Percentiles rank a stretch among this genome's conserved stretches.
Conservation (phyloP, 2,329 filamentous ascomycete genomes). For the Macrophomina pseudophaseolina region DNA sequence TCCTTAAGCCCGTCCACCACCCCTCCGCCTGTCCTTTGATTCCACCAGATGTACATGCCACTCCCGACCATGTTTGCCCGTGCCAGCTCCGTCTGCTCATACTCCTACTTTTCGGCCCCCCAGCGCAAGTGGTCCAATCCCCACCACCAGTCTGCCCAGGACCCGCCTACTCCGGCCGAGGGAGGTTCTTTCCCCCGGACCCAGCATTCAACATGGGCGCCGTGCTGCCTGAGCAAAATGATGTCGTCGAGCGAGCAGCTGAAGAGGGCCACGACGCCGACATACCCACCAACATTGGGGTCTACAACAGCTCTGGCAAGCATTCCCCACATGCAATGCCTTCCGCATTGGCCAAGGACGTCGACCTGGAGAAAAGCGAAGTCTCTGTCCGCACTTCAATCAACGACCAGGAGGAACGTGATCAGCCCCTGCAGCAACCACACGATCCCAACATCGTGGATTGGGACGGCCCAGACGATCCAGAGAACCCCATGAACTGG, state of each 20-base stretch:
- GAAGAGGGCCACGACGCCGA: constrained; percentile 48
- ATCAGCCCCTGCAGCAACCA: not conserved
- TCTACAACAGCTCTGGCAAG: constrained; percentile 27
- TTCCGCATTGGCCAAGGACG: not conserved
- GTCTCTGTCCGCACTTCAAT: constrained; percentile 11
- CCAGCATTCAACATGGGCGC: not conserved
- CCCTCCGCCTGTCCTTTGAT: not conserved
- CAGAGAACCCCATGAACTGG: constrained; percentile 68
- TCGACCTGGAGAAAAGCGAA: constrained; percentile 29
- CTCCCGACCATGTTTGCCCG: not conserved
- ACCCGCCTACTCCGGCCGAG: too few relatives aligned
- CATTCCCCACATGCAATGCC: not conserved
- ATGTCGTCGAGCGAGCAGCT: constrained; percentile 42
- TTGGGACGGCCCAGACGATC: constrained; percentile 65
- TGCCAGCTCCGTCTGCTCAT: not conserved
- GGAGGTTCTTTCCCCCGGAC: too few relatives aligned
- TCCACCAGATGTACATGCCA: not conserved
- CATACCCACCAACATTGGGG: constrained; percentile 42
- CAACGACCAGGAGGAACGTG: constrained; percentile 27
- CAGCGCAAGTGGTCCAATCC: not conserved
- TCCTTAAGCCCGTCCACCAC: constrained; percentile 3
- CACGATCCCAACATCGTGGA: constrained; percentile 59
- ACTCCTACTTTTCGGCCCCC: not conserved
- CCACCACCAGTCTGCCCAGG: too few relatives aligned
- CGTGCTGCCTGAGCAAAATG: constrained; percentile 31